A percentile compares a stretch with the other conserved stretches of the same genome.
Evolutionary conservation across 2,329 filamentous ascomycete species (phyloP).

Genomic region (Madurella fahalii): DNA sequence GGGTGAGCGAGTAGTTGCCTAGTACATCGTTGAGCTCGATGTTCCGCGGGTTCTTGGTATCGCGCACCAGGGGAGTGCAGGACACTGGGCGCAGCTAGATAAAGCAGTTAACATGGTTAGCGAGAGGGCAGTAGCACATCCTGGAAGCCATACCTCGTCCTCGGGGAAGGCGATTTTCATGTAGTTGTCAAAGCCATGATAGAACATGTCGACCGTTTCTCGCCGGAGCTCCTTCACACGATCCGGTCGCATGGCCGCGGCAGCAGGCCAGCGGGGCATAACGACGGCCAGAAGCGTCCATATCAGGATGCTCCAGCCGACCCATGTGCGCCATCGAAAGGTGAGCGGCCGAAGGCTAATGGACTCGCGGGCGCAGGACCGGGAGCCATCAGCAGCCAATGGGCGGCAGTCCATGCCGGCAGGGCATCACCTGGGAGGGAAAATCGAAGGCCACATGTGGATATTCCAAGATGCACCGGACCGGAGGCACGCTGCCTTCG

Average conservation of each 20-base stretch:
- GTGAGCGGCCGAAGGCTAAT: background rate
- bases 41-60: slow-evolving; percentile 71
- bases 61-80: slow-evolving; percentile 79
- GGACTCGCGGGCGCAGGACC: slow-evolving; percentile 1
- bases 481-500: background rate
- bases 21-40: slow-evolving; percentile 91
- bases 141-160: slow-evolving; percentile 62
- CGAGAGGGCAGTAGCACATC: background rate
- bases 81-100: slow-evolving; percentile 74
- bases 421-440: slow-evolving; percentile 22
- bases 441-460: slow-evolving; percentile 18
- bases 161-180: slow-evolving; percentile 92
- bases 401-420: slow-evolving; percentile 26
- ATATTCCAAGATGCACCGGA: background rate
- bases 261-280: slow-evolving; percentile 40
- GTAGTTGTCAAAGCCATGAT: slow-evolving; percentile 95
- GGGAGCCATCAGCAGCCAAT: slow-evolving; percentile 20
- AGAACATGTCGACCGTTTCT: slow-evolving; percentile 77
- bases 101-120: slow-evolving; percentile 11
- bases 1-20: slow-evolving; percentile 92
- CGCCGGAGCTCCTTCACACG: slow-evolving; percentile 53
- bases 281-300: slow-evolving; percentile 29
- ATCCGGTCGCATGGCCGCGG: slow-evolving; percentile 51
- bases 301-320: slow-evolving; percentile 1
- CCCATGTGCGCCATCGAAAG: slow-evolving; percentile 1